Evolutionary conservation across 2,329 filamentous ascomycete genomes (phyloP).

Genomic region (Huntiella savannae): DNA sequence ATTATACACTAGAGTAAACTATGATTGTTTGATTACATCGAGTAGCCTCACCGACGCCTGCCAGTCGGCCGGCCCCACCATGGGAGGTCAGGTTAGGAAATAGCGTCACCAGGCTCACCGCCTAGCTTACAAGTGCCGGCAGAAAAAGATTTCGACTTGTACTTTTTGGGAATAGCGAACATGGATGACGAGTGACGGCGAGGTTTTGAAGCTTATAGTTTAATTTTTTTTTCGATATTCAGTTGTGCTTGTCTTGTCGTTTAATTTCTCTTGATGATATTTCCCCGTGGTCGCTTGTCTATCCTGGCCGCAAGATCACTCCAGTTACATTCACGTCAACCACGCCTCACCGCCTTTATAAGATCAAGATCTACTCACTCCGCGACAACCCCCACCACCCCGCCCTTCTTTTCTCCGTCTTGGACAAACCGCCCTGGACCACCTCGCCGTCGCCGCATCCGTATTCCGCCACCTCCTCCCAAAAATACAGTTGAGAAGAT

Average conservation of each 20-base stretch:
- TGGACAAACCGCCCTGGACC: background rate
- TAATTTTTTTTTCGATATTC: background rate
- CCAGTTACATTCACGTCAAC: background rate
- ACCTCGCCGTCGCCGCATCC: background rate
- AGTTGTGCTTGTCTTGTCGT: too few species aligned
- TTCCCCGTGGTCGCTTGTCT: background rate
- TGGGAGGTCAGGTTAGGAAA: background rate
- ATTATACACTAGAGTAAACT: too few species aligned
- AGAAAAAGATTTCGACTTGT: conserved; percentile 10
- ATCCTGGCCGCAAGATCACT: background rate
- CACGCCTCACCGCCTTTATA: background rate
- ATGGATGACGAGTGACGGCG: too few species aligned
- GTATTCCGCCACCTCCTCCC: background rate
- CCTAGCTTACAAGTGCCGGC: conserved; percentile 4
- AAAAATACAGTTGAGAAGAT: conserved; percentile 2
- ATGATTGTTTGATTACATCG: too few species aligned
- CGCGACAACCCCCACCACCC: background rate
- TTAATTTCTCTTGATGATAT: background rate
- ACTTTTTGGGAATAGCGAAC: too few species aligned
- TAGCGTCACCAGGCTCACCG: conserved; percentile 5
- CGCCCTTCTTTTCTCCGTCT: conserved; percentile 1
- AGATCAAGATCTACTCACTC: background rate
- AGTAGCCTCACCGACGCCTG: too few species aligned
- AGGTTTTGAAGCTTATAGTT: background rate
- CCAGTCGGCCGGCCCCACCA: conserved; percentile 8